These are phyloP conservation scores for Meyerozyma sp. DNA, from an alignment of 1,139 yeast species.

Conservation along the genomic window DNA sequence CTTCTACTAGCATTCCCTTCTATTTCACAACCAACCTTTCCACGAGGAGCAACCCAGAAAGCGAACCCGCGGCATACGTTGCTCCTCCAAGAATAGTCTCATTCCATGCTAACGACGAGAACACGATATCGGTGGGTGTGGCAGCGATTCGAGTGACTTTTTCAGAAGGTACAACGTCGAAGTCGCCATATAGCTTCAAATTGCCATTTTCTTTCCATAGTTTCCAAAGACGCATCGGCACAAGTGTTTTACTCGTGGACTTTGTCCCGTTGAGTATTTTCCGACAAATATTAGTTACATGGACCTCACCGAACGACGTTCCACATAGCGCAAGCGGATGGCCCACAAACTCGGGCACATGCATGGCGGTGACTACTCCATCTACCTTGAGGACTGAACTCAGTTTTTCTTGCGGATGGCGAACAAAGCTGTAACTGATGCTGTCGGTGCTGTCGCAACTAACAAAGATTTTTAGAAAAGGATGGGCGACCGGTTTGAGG, in stretches of 20 bases:
- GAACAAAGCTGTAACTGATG: slow-evolving; percentile 22
- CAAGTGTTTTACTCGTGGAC: slow-evolving; percentile 22
- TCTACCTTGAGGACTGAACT: slow-evolving; percentile 26
- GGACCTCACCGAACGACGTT: slow-evolving; percentile 54
- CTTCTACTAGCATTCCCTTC: slow-evolving; percentile 39
- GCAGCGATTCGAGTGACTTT: slow-evolving; percentile 24
- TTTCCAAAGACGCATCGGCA: slow-evolving; percentile 35
- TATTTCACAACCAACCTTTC: slow-evolving; percentile 42
- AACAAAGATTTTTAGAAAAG: slow-evolving; percentile 19
- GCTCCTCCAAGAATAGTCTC: slow-evolving; percentile 48
- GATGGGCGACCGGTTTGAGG: slow-evolving; percentile 24
- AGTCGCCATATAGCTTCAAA: slow-evolving; percentile 21
- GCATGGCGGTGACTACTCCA: slow-evolving; percentile 23
- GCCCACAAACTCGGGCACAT: slow-evolving; percentile 27
- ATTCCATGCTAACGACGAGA: slow-evolving; percentile 61
- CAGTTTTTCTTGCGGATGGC: slow-evolving; percentile 34
- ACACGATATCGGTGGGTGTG: slow-evolving; percentile 49
- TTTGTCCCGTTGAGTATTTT: slow-evolving; percentile 32
- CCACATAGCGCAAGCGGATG: slow-evolving; percentile 66
- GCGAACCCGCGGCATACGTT: slow-evolving; percentile 60
- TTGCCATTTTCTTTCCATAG: slow-evolving; percentile 12
- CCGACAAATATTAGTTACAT: slow-evolving; percentile 30
- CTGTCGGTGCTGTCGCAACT: slow-evolving; percentile 25
- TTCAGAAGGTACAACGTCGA: slow-evolving; percentile 24
- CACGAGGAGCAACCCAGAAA: slow-evolving; percentile 61